Evolutionary conservation across 768 basidiomycete species (phyloP), one percentile per base, ranked within the genome.

Genomic region (Hericium coralloides): DNA sequence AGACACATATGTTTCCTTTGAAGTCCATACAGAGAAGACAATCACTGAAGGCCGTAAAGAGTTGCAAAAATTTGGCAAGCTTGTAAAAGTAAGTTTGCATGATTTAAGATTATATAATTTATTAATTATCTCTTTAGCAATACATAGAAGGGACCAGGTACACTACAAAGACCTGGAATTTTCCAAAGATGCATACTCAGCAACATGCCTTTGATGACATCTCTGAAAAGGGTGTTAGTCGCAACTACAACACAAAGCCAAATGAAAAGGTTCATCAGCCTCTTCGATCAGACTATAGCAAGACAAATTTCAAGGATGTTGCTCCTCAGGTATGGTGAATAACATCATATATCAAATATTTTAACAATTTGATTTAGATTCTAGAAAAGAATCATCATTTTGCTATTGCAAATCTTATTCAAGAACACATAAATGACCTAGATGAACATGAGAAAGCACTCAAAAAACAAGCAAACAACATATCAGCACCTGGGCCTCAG

Each of bases 11-110:
- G 20, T 66, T 4, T 61, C 63, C 0, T 58, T 74, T 0, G 66
- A 72, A 22, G 60, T 72, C 23, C 73, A 74, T 38, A 71, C 69
- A 0, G 58, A 65, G 1, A 52, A 59, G 0, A 72, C 69, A 1
- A 55, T 73, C 50, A 26, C 3, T 4, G 58, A 49, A 12, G 68
- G 67, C 4, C 26, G 52, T 37, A 49, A 52, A 10, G 66, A 63
- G 41, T 51, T 70, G 12, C 39, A 41, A 12, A 41, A 9, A 41
- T 41, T 41, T 41, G 39, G 39, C 39, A 3, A 9, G 17, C 17
- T 47, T 17, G 18, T 61, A 41, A 41, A 41, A n/a, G 39, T 41
- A 41, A 41, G 39, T 41, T 9, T 41, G 10, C 4, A 41, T 4
- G 3, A 41, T 41, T n/a, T 41, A n/a, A n/a, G 4, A 14, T 41